Base-by-base conservation (phyloP, 2,329 filamentous ascomycete genomes). In the Scedosporium apiospermum region DNA sequence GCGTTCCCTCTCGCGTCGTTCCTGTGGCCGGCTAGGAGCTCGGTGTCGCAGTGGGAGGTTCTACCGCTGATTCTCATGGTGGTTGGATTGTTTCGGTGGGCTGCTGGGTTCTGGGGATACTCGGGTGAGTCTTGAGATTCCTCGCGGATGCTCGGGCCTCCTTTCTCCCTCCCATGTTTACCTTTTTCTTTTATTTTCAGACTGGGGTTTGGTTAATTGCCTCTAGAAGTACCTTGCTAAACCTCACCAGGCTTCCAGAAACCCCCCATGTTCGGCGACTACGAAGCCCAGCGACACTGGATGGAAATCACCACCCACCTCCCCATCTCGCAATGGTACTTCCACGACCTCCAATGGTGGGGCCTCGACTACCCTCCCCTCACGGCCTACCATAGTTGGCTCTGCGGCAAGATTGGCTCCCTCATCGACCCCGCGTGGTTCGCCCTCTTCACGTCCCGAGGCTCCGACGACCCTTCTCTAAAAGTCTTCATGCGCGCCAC, bases 281-380 rank as follows among this genome's bases (percentile, higher is more conserved):
- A 96, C 76, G 95, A 99, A 78, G 95, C 96, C 3, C 95, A 99
- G 74, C 81, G 95, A 69, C 95, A 99, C 75, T 99, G 95, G 95
- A 96, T 99, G 93, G 95, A 99, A 72, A 81, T 99, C 67, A 97
- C 95, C 1, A 90, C 86, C 7, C 86, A 96, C 64, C 80, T 99
- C 1, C 95, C 95, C 14, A 82, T 96, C 44, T 95, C 91, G 10
- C 89, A 95, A 74, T 99, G 96, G 95, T 99, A 99, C 75, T 96
- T 96, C 71, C 91, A 99, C 74, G 93, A 99, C 72, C 80, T 98
- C 55, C 82, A 93, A 70, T 99, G 93, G 88, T 99, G 95, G 95
- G 96, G 96, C 0, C 82, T 99, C 67, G 95, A 99, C 76, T 99
- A 99, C 74, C 95, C 95, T 63, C 95, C 95, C 61, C 83, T 99